phyloP scores from a whole-genome alignment of 495 filamentous ascomycete genomes.

The Rostrohypoxylon terebratum region DNA sequence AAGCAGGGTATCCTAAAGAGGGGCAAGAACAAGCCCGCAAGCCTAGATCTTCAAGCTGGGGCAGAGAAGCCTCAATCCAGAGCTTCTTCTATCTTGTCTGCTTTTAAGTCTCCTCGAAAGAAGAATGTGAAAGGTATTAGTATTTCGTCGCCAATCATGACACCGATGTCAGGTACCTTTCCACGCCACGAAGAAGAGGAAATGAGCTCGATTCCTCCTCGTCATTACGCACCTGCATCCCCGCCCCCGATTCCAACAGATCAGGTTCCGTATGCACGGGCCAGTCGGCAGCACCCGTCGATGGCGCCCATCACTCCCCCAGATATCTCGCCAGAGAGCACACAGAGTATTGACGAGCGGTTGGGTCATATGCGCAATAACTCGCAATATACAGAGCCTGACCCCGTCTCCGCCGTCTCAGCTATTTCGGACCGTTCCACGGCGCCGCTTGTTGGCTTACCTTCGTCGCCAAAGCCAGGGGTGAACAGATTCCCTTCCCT shows the following conservation, averaged over 20 bases:
- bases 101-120: conserved; percentile 64
- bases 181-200: conserved; percentile 61
- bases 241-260: conserved; percentile 60
- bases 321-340: conserved; percentile 62
- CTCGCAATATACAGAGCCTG: conserved; percentile 54
- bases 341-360: conserved; percentile 61
- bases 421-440: conserved; percentile 58
- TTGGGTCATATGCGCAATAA: conserved; percentile 55
- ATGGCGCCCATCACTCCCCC: conserved; percentile 57
- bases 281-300: conserved; percentile 38
- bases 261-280: conserved; percentile 54
- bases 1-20: conserved; percentile 52
- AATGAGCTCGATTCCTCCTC: conserved; percentile 64
- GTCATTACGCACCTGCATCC: conserved; percentile 61
- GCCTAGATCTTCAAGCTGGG: conserved; percentile 57
- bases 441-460: conserved; percentile 58
- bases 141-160: conserved; percentile 68
- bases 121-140: conserved; percentile 56
- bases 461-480: conserved; percentile 60
- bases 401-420: conserved; percentile 60
- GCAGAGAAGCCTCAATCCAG: conserved; percentile 61
- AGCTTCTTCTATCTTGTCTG: conserved; percentile 63
- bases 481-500: conserved; percentile 61
- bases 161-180: conserved; percentile 65
- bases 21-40: conserved; percentile 60